Conservation (phyloP, 441 rosid species). For the Eruca vesicaria region DNA sequence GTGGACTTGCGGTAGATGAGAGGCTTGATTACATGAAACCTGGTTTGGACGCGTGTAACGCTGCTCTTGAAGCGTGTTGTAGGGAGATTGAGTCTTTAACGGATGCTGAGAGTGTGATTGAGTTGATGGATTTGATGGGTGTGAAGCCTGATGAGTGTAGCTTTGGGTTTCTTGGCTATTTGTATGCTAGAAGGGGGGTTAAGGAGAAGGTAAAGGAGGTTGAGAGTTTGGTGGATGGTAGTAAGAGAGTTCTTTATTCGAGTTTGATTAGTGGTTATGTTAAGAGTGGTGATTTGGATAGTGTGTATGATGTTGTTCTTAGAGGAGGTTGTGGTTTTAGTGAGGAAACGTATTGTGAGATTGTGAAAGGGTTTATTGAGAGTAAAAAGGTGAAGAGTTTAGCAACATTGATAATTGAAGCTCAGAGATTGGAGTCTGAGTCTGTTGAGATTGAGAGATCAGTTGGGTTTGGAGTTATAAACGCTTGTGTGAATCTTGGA, state of each 20-base stretch:
- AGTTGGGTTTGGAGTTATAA: slow-evolving; percentile 75
- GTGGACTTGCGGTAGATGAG: slow-evolving; percentile 73
- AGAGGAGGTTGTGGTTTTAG: slow-evolving; percentile 37
- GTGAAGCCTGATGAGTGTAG: slow-evolving; percentile 69
- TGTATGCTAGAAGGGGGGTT: slow-evolving; percentile 72
- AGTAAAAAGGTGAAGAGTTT: slow-evolving; percentile 57
- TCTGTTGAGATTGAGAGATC: slow-evolving; percentile 42
- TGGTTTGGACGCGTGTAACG: slow-evolving; percentile 67
- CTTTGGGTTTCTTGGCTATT: slow-evolving; percentile 76
- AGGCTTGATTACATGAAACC: slow-evolving; percentile 79
- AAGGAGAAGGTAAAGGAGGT: slow-evolving; percentile 63
- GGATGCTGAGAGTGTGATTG: slow-evolving; percentile 69
- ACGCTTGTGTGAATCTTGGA: slow-evolving; percentile 76
- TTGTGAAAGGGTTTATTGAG: slow-evolving; percentile 66
- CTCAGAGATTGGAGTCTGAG: slow-evolving; percentile 65
- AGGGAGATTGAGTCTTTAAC: slow-evolving; percentile 50
- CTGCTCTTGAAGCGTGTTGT: slow-evolving; percentile 76
- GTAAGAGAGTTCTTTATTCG: slow-evolving; percentile 43
- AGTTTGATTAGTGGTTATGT: slow-evolving; percentile 73
- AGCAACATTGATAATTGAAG: slow-evolving; percentile 64
- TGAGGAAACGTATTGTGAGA: slow-evolving; percentile 58
- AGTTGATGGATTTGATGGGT: slow-evolving; percentile 72
- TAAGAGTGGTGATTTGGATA: slow-evolving; percentile 54
- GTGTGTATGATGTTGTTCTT: slow-evolving; percentile 52
- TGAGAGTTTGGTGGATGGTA: slow-evolving; percentile 50